phyloP scores from a whole-genome alignment of 768 basidiomycete species.

The Podaxis pistillaris region DNA sequence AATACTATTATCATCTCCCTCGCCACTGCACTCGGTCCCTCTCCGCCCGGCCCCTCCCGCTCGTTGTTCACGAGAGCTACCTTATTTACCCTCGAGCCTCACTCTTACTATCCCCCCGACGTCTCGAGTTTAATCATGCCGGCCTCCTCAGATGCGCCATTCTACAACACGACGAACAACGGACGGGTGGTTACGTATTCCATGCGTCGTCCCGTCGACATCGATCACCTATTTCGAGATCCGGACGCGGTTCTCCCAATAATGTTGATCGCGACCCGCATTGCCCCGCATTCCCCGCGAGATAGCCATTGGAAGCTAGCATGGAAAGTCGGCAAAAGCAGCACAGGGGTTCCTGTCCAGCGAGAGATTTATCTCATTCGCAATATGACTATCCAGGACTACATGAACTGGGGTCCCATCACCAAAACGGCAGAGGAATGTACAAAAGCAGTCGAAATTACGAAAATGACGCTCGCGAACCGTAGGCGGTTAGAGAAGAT shows the following conservation, averaged over 20 bases:
- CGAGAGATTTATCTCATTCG: slow-evolving; percentile 12
- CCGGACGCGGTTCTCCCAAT: slow-evolving; percentile 9
- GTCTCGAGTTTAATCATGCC: neutral
- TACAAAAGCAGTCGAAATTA: slow-evolving; percentile 12
- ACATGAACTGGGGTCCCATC: slow-evolving; percentile 13
- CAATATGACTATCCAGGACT: slow-evolving; percentile 10
- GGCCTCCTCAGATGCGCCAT: neutral
- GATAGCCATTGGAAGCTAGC: slow-evolving; percentile 14
- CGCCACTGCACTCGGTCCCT: neutral
- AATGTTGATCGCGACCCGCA: slow-evolving; percentile 8
- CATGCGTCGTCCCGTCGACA: slow-evolving; percentile 14
- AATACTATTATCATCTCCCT: slow-evolving; percentile 2
- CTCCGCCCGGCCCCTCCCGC: neutral
- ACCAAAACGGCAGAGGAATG: slow-evolving; percentile 12
- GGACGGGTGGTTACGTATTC: slow-evolving; percentile 9
- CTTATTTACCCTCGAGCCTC: neutral
- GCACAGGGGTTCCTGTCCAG: slow-evolving; percentile 9
- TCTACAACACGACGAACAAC: slow-evolving; percentile 1
- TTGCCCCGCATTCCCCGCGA: slow-evolving; percentile 7
- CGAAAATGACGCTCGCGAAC: slow-evolving; percentile 9
- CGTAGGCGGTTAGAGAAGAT: slow-evolving; percentile 13
- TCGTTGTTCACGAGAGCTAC: neutral
- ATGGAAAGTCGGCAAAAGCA: slow-evolving; percentile 14
- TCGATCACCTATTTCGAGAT: slow-evolving; percentile 13
- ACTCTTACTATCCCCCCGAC: neutral